Conservation (phyloP, 345 rosid genomes). For the Acer yangbiense region DNA sequence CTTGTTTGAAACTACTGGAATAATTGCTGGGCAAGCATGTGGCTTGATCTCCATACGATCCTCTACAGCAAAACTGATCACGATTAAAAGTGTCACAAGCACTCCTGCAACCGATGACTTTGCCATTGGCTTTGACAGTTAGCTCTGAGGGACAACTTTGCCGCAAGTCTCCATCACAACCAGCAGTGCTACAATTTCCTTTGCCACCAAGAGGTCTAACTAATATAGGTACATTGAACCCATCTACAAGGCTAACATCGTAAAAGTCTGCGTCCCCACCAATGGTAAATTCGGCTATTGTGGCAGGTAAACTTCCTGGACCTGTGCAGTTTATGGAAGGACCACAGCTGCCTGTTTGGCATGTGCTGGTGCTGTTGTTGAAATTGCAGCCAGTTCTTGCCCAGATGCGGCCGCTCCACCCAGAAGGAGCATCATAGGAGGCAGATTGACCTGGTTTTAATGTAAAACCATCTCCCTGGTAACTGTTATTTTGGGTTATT, state of each 20-base stretch:
- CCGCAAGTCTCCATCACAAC: conserved; percentile 58
- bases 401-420: conserved; percentile 72
- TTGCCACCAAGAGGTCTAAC: conserved; percentile 42
- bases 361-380: conserved; percentile 37
- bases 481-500: conserved; percentile 25
- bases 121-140: conserved; percentile 33
- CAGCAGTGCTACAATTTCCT: conserved; percentile 55
- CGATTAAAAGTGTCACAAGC: conserved; percentile 52
- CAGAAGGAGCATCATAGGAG: conserved; percentile 30
- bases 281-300: conserved; percentile 62
- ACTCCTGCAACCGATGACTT: conserved; percentile 57
- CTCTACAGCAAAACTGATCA: conserved; percentile 65
- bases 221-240: conserved; percentile 54
- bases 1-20: conserved; percentile 56
- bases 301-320: conserved; percentile 48
- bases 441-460: conserved; percentile 46
- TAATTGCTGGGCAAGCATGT: conserved; percentile 53
- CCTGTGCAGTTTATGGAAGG: conserved; percentile 45
- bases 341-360: conserved; percentile 63
- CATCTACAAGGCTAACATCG: conserved; percentile 70
- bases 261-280: conserved; percentile 42
- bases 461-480: conserved; percentile 34
- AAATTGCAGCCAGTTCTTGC: conserved; percentile 61
- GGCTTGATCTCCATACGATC: conserved; percentile 36
- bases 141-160: conserved; percentile 50